Evolutionary conservation across 2,329 filamentous ascomycete species (phyloP).

Genomic region (Talaromyces funiculosus): DNA sequence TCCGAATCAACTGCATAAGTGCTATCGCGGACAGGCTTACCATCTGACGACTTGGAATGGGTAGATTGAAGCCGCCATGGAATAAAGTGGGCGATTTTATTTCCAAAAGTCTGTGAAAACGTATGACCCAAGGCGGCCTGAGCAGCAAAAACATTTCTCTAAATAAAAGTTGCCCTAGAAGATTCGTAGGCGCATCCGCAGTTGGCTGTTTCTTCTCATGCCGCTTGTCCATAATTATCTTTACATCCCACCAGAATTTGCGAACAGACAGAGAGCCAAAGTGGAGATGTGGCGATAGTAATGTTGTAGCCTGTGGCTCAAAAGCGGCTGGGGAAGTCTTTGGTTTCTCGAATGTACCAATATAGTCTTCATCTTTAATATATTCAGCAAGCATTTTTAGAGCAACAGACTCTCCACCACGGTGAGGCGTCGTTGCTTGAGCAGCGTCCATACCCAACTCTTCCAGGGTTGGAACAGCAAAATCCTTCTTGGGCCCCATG

Average conservation of each 20-base stretch:
- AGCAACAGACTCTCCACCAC: slow-evolving; percentile 64
- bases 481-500: slow-evolving; percentile 63
- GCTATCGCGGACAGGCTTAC: slow-evolving; percentile 49
- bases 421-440: slow-evolving; percentile 58
- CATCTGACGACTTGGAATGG: slow-evolving; percentile 25
- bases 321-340: slow-evolving; percentile 70
- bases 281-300: slow-evolving; percentile 68
- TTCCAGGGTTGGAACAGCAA: slow-evolving; percentile 63
- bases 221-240: slow-evolving; percentile 56
- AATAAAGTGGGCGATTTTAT: slow-evolving; percentile 65
- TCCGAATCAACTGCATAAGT: slow-evolving; percentile 59
- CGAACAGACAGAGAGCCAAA: slow-evolving; percentile 67
- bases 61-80: slow-evolving; percentile 71
- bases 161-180: slow-evolving; percentile 69
- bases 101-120: slow-evolving; percentile 62
- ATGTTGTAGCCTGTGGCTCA: slow-evolving; percentile 64
- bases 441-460: slow-evolving; percentile 60
- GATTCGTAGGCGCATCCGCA: slow-evolving; percentile 57
- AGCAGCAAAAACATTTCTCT: slow-evolving; percentile 76
- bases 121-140: slow-evolving; percentile 61
- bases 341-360: slow-evolving; percentile 69
- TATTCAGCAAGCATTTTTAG: slow-evolving; percentile 55
- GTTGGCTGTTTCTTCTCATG: slow-evolving; percentile 51
- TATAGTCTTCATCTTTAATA: slow-evolving; percentile 59
- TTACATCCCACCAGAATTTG: slow-evolving; percentile 66